Conservation (phyloP, 192 early-diverging fungal genomes). For the Podila clonocystis region DNA sequence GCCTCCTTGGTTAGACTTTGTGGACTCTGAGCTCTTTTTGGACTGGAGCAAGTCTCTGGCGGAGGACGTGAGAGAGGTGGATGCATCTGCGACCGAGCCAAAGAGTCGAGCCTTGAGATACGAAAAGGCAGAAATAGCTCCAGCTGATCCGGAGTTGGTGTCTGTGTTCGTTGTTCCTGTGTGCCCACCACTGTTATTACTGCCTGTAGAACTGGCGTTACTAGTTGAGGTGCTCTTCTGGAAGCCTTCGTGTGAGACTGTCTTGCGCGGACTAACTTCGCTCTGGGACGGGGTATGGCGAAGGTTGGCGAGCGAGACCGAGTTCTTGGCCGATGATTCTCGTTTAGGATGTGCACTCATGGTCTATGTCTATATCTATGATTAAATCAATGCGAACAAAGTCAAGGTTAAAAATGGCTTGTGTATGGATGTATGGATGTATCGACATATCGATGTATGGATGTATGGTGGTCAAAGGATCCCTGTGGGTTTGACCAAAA, state of each 20-base stretch:
- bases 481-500: no score
- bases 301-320: slow-evolving; percentile 17
- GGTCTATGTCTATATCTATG: background rate
- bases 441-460: background rate
- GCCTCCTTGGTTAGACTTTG: background rate
- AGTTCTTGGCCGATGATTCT: slow-evolving; percentile 5
- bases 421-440: background rate
- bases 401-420: background rate
- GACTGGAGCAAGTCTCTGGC: slow-evolving; percentile 23
- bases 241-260: slow-evolving; percentile 27
- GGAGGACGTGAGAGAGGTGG: slow-evolving; percentile 21
- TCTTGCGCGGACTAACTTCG: slow-evolving; percentile 26
- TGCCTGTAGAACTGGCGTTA: slow-evolving; percentile 10
- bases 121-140: slow-evolving; percentile 30
- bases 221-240: slow-evolving; percentile 14
- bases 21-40: slow-evolving; percentile 7
- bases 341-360: background rate
- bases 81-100: slow-evolving; percentile 31
- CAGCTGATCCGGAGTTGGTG: background rate
- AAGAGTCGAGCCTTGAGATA: slow-evolving; percentile 32
- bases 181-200: background rate
- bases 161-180: background rate
- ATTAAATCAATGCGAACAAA: background rate
- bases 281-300: slow-evolving; percentile 15
- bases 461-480: background rate